Evolutionary conservation across 1,284 basidiomycete genomes (phyloP).

Genomic region (Leccinum huronense): DNA sequence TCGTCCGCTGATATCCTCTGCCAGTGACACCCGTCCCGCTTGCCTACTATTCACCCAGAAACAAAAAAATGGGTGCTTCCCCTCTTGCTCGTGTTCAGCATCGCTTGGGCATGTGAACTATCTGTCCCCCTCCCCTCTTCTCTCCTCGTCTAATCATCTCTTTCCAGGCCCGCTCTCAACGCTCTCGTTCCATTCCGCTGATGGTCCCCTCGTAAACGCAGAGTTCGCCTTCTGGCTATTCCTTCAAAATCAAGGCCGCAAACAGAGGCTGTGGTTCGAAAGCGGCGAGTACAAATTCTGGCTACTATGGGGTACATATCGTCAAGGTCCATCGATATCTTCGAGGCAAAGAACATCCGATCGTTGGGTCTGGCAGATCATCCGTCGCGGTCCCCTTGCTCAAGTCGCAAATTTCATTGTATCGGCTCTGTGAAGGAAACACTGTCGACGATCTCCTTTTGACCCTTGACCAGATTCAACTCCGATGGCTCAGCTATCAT

Average conservation of each 20-base stretch:
- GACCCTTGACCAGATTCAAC: constrained; percentile 94
- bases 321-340: constrained; percentile 55
- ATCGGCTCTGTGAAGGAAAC: constrained; percentile 93
- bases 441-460: constrained; percentile 93
- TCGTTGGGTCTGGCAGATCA: constrained; percentile 99
- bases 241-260: constrained; percentile 66
- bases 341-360: constrained; percentile 94
- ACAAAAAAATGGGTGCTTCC: constrained; percentile 58
- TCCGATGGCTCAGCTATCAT: constrained; percentile 99
- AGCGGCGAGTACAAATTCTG: constrained; percentile 63
- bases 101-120: constrained; percentile 73
- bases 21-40: constrained; percentile 58
- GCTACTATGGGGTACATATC: constrained; percentile 50
- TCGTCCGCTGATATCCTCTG: constrained; percentile 14
- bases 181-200: constrained; percentile 1
- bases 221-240: constrained; percentile 79
- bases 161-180: constrained; percentile 10
- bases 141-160: constrained; percentile 5
- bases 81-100: constrained; percentile 62
- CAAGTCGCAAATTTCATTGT: constrained; percentile 98
- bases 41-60: constrained; percentile 42
- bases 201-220: constrained; percentile 28
- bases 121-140: constrained; percentile 37
- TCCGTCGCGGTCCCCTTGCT: constrained; percentile 87
- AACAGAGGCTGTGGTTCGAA: constrained; percentile 68